Base-by-base conservation (phyloP, 768 basidiomycete genomes). In the Trametopsis cervina region DNA sequence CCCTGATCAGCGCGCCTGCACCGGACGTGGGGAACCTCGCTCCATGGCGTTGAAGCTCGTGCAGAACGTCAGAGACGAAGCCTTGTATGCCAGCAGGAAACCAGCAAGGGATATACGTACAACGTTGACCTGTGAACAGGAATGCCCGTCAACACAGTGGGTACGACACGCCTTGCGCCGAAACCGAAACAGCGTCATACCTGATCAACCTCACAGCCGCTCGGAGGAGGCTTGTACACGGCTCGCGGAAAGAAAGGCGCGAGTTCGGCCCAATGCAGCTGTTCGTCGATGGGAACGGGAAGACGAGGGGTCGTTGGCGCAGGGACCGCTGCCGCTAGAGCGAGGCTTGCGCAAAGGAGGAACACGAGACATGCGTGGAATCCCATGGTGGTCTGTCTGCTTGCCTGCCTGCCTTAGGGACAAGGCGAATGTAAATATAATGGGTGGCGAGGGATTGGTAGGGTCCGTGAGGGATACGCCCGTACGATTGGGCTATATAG, bases 11-110 rank as follows among this genome's bases (percentile, higher is more conserved):
- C 9, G 57, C 54, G 1, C 71, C 60, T 10, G 76, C 72, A 1
- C 71, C 69, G 0, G 59, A 55, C 0, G 88, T 90, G 0, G 89
- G 89, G 56, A 73, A 90, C 26, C 89, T 77, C 0, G 86, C 79
- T 2, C 88, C 89, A 57, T 93, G 89, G 10, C 89, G 72, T 64
- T 90, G 83, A 7, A 93, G 68, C 88, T 90, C 23, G 10, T 27
- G 23, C 9, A n/a, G n/a, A 22, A 3, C 5, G 7, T 33, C 15
- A 15, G 7, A 7, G 7, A 33, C 29, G 29, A 7, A 15, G 29
- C 15, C 29, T 33, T 15, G 15, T 33, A 33, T 33, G 7, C 29
- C 15, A 7, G 7, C 9, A 33, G 29, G 15, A 15, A 33, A 15
- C 29, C 9, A 44, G 46, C 13, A 24, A 12, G 21, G 7, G 29